Percentiles rank a stretch among this genome's conserved stretches.
Evolutionary conservation across 164 flowering plant species (phyloP).

Genomic region (Tinospora cordifolia): DNA sequence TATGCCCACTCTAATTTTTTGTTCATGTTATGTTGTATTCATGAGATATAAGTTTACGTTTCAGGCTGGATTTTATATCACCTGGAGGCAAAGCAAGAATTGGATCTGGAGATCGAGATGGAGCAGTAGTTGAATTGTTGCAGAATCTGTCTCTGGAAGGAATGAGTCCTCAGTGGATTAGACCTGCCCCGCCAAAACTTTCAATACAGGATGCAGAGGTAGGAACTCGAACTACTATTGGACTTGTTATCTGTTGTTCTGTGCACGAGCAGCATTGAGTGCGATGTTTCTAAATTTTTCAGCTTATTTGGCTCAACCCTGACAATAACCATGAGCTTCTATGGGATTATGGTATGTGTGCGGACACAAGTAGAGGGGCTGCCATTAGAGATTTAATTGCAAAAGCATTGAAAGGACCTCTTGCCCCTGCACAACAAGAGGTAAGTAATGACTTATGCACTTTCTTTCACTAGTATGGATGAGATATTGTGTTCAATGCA

Average conservation of each 20-base stretch:
- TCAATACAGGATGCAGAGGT: constrained; percentile 82
- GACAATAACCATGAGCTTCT: constrained; percentile 79
- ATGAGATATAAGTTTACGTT: constrained; percentile 2
- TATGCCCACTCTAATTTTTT: neutral
- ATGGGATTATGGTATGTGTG: constrained; percentile 98
- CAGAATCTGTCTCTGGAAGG: constrained; percentile 57
- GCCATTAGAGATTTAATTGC: constrained; percentile 83
- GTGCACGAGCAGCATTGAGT: constrained; percentile 7
- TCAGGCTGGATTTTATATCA: constrained; percentile 27
- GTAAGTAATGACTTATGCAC: constrained; percentile 23
- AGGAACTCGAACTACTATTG: constrained; percentile 17
- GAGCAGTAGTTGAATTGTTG: constrained; percentile 47
- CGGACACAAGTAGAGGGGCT: constrained; percentile 88
- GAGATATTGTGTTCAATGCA: neutral
- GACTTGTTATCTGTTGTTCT: constrained; percentile 4
- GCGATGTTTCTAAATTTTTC: constrained; percentile 19
- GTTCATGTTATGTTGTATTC: neutral
- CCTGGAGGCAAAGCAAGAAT: constrained; percentile 54
- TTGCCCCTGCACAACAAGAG: constrained; percentile 79
- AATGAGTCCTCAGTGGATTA: constrained; percentile 71
- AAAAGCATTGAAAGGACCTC: constrained; percentile 84
- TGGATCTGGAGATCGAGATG: constrained; percentile 82
- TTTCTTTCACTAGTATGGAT: neutral
- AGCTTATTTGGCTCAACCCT: constrained; percentile 92
- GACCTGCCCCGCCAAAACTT: constrained; percentile 86